Base-by-base conservation (phyloP, 331 rosid genomes). In the Rosa hybrid region DNA sequence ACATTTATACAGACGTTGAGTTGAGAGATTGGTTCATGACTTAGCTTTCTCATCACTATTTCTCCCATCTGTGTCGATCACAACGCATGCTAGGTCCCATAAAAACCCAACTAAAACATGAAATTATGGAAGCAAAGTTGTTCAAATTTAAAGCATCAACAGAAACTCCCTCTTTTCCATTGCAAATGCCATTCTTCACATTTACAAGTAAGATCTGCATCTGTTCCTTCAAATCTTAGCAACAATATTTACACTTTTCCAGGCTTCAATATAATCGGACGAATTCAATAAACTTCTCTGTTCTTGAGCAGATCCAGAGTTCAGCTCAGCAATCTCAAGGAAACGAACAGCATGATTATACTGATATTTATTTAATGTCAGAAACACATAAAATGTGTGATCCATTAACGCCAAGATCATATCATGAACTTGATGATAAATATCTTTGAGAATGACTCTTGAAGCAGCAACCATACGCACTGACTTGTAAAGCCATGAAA, bases 401-500 rank as follows among this genome's bases (percentile, higher is more conserved):
- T 95, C 94, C 93, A 95, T 88, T 83, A 91, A 83, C 45, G 93
- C 84, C 78, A 90, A 90, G 53, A 86, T 71, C 84, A 84, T 74
- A 83, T 86, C 86, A 80, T 86, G 82, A 82, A 86, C 77, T 74
- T 81, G 79, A 74, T 16, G 20, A 68, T 20, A 57, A 71, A 74
- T 81, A 80, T 87, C 85, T 70, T 85, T 48, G 89, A 59, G 77
- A 83, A 83, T 67, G 82, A 78, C 79, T 77, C 91, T 84, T 81
- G 87, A 83, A 88, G 81, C 90, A 82, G 81, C 84, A 64, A 84
- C 86, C 72, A 77, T 72, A 78, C 89, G 81, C 71, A 89, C 80
- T 51, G 99, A 95, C 88, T 93, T 92, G 70, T 86, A 81, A 80
- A 95, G 87, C 97, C 98, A 93, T 56, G 85, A 60, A 84, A 81